Conservation (phyloP, 2,329 filamentous ascomycete species). For the Aspergillus ochraceus region DNA sequence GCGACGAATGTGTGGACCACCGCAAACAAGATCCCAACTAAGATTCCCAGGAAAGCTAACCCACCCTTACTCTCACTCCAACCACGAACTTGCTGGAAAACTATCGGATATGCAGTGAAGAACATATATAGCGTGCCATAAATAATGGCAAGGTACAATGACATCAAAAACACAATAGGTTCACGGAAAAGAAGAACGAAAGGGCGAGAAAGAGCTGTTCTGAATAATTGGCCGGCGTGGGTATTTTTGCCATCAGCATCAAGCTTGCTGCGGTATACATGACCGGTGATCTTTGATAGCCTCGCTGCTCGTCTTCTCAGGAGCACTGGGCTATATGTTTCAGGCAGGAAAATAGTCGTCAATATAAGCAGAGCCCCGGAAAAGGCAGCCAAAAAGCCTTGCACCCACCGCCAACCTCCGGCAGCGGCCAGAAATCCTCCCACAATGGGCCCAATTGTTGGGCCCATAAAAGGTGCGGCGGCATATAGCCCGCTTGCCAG, state of each 20-base stretch:
- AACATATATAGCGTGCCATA: slow-evolving; percentile 34
- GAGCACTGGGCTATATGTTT: slow-evolving; percentile 33
- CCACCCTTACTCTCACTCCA: slow-evolving; percentile 30
- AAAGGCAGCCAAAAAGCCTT: slow-evolving; percentile 31
- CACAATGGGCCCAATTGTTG: slow-evolving; percentile 28
- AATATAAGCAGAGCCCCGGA: slow-evolving; percentile 30
- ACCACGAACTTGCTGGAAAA: slow-evolving; percentile 28
- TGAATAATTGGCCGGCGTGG: slow-evolving; percentile 22
- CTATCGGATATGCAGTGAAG: slow-evolving; percentile 32
- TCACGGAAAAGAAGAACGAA: slow-evolving; percentile 33
- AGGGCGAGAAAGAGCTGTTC: slow-evolving; percentile 26
- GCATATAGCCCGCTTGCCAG: slow-evolving; percentile 64
- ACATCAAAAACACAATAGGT: slow-evolving; percentile 32
- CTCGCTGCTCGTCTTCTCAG: slow-evolving; percentile 28
- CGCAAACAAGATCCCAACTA: slow-evolving; percentile 31
- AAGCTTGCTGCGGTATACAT: slow-evolving; percentile 25
- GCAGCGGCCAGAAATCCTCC: slow-evolving; percentile 32
- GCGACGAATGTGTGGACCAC: slow-evolving; percentile 16
- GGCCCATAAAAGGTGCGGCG: slow-evolving; percentile 62
- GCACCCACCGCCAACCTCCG: slow-evolving; percentile 31
- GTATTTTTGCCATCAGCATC: slow-evolving; percentile 27
- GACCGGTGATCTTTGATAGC: slow-evolving; percentile 25
- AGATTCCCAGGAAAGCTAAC: slow-evolving; percentile 32
- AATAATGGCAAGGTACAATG: slow-evolving; percentile 31
- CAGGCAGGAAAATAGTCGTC: slow-evolving; percentile 23